Conservation (phyloP, 1,284 basidiomycete genomes). For the Mycena citricolor region DNA sequence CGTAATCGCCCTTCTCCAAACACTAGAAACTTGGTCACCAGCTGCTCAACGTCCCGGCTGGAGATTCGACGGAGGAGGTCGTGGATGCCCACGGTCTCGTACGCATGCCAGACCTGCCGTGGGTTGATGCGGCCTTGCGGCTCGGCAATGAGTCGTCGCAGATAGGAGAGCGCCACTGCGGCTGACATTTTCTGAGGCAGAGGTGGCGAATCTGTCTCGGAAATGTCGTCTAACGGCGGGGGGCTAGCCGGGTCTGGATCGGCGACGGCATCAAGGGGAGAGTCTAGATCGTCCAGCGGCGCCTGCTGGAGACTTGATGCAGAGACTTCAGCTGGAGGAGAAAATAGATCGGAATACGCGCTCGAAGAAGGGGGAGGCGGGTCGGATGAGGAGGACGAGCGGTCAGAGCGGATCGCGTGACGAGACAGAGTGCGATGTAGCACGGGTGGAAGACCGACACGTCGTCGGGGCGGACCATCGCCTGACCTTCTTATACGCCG, state of each 20-base stretch:
- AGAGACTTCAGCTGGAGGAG: constrained; percentile 11
- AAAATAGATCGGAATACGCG: neutral
- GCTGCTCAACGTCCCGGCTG: constrained; percentile 30
- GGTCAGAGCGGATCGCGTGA: no score
- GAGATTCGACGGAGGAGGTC: constrained; percentile 23
- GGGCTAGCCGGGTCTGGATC: constrained; percentile 11
- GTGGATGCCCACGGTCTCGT: constrained; percentile 27
- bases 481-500: neutral
- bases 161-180: constrained; percentile 11
- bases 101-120: constrained; percentile 40
- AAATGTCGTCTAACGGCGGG: constrained; percentile 15
- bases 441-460: neutral
- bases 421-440: constrained; percentile 17
- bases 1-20: constrained; percentile 31
- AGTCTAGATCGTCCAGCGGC: constrained; percentile 5
- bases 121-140: constrained; percentile 30
- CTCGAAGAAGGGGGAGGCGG: constrained; percentile 11
- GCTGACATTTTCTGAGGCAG: neutral
- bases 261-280: neutral
- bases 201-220: constrained; percentile 20
- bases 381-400: constrained; percentile 17
- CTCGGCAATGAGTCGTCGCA: constrained; percentile 11
- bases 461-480: neutral
- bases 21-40: constrained; percentile 34
- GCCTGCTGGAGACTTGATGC: constrained; percentile 2